phyloP scores from a whole-genome alignment of 179 eudicot genomes.

The Spinacia oleracea region DNA sequence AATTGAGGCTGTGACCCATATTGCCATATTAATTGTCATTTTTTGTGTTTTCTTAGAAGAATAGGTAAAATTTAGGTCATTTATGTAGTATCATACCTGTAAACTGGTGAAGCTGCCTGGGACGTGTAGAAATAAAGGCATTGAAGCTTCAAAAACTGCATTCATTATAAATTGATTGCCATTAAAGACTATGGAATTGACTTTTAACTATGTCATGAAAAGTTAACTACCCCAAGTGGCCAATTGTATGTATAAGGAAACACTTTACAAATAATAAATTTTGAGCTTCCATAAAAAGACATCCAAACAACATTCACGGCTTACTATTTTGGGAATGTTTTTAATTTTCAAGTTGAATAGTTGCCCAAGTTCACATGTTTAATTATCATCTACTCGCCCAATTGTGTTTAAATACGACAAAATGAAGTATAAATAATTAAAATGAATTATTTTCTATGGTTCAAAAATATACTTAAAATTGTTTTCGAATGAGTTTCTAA shows the following conservation, averaged over 20 bases:
- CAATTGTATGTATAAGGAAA: background rate
- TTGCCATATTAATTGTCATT: background rate
- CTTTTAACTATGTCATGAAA: background rate
- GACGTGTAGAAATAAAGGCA: constrained; percentile 8
- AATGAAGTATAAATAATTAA: too few relatives aligned
- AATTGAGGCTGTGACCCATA: too few relatives aligned
- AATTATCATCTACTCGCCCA: too few relatives aligned
- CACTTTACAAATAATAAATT: background rate
- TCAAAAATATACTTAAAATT: too few relatives aligned
- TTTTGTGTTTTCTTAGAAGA: background rate
- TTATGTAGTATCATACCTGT: constrained; percentile 5
- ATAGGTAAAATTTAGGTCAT: background rate
- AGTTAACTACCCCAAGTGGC: background rate
- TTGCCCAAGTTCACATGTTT: too few relatives aligned
- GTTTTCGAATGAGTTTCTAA: too few relatives aligned
- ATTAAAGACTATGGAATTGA: background rate
- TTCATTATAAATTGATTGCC: background rate
- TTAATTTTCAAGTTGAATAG: too few relatives aligned
- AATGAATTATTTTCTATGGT: too few relatives aligned
- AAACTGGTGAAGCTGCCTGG: constrained; percentile 14
- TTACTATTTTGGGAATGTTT: too few relatives aligned
- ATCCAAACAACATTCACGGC: too few relatives aligned
- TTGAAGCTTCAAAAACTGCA: constrained; percentile 11
- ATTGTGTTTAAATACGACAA: too few relatives aligned
- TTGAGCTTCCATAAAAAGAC: background rate